phyloP scores from a whole-genome alignment of 2,329 filamentous ascomycete genomes.

The Scedosporium minutisporum region DNA sequence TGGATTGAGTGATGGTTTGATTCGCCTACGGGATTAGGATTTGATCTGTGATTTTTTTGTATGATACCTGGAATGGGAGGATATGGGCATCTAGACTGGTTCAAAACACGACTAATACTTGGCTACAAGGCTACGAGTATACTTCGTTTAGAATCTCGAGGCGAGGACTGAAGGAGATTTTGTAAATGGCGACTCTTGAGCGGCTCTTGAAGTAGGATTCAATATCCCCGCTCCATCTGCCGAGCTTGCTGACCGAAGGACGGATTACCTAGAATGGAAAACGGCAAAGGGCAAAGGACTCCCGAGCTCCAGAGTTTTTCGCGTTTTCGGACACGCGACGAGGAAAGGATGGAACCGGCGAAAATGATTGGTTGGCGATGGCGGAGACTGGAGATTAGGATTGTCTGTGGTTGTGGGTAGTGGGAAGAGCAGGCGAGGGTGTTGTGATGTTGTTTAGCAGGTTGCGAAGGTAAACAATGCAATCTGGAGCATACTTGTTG shows the following conservation, averaged over 20 bases:
- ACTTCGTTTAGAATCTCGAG: too few relatives aligned
- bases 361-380: background rate
- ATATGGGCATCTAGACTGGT: too few relatives aligned
- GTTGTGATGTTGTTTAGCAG: too few relatives aligned
- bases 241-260: background rate
- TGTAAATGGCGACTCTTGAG: too few relatives aligned
- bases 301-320: too few relatives aligned
- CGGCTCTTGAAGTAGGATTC: too few relatives aligned
- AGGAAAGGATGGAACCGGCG: background rate
- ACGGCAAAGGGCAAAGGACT: background rate
- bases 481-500: too few relatives aligned
- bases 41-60: background rate
- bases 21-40: background rate
- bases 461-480: too few relatives aligned
- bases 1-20: background rate
- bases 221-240: too few relatives aligned
- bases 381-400: background rate
- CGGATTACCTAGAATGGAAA: constrained; percentile 2
- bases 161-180: too few relatives aligned
- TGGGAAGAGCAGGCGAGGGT: background rate
- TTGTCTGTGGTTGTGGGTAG: background rate
- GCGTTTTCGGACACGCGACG: background rate
- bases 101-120: too few relatives aligned
- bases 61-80: background rate
- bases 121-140: too few relatives aligned